Conservation (phyloP, 2,329 filamentous ascomycete species). For the Cytospora paraplurivora region DNA sequence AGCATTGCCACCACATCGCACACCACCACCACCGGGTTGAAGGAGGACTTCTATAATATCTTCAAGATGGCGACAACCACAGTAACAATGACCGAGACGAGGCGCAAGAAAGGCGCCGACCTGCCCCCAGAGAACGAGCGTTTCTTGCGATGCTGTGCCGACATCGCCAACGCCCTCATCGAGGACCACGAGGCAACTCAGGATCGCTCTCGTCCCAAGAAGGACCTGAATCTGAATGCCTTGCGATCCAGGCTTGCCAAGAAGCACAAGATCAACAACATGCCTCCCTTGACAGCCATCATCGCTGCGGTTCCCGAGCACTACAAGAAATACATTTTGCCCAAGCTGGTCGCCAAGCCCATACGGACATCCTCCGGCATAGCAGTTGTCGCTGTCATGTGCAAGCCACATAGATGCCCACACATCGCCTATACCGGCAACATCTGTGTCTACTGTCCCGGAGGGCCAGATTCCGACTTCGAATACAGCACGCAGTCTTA, state of each 20-base stretch:
- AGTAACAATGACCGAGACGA: conserved; percentile 62
- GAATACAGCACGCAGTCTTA: conserved; percentile 99
- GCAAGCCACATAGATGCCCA: conserved; percentile 95
- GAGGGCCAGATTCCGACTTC: conserved; percentile 96
- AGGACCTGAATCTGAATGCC: conserved; percentile 90
- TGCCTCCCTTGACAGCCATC: conserved; percentile 92
- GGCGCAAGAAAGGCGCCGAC: conserved; percentile 71
- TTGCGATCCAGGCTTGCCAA: conserved; percentile 85
- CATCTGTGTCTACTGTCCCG: conserved; percentile 98
- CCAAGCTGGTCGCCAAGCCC: conserved; percentile 94
- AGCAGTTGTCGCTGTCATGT: conserved; percentile 98
- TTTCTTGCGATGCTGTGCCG: conserved; percentile 90
- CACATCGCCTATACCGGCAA: conserved; percentile 99
- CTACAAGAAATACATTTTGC: conserved; percentile 98
- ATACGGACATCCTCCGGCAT: conserved; percentile 96
- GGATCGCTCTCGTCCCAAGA: conserved; percentile 70
- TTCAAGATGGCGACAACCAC: conserved; percentile 37
- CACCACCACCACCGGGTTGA: neutral
- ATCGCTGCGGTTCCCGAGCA: conserved; percentile 99
- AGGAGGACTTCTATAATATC: neutral
- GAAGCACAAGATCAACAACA: conserved; percentile 85
- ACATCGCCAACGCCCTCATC: conserved; percentile 91
- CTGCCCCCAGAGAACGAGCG: conserved; percentile 92
- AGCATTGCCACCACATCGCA: neutral
- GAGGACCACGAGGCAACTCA: conserved; percentile 86